Conservation (phyloP, 2,329 filamentous ascomycete species). For the Neopestalotiopsis rosae region DNA sequence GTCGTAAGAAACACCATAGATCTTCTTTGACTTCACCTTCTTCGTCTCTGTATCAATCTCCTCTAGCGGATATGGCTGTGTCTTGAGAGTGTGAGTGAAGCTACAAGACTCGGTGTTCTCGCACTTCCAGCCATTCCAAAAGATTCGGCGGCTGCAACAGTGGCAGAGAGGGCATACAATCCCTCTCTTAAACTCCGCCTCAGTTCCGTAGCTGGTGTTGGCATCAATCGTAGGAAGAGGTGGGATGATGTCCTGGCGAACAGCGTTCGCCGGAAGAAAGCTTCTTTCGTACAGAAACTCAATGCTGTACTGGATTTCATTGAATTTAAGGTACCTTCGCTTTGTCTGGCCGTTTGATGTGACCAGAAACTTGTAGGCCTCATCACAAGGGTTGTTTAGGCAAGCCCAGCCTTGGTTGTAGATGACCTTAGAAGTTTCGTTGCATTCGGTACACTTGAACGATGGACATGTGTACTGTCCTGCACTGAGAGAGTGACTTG, state of each 20-base stretch:
- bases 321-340: slow-evolving; percentile 26
- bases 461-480: slow-evolving; percentile 33
- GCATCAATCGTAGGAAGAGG: slow-evolving; percentile 31
- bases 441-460: slow-evolving; percentile 47
- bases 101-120: slow-evolving; percentile 50
- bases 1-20: not conserved
- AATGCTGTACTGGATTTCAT: slow-evolving; percentile 54
- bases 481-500: slow-evolving; percentile 35
- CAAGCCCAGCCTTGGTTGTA: slow-evolving; percentile 39
- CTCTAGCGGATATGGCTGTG: slow-evolving; percentile 27
- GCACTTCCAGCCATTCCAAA: slow-evolving; percentile 70
- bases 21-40: not conserved
- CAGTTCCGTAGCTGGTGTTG: slow-evolving; percentile 47
- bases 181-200: slow-evolving; percentile 58
- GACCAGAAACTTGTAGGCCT: slow-evolving; percentile 52
- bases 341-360: not conserved
- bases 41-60: slow-evolving; percentile 26
- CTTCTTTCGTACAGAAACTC: slow-evolving; percentile 63
- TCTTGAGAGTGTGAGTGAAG: slow-evolving; percentile 45
- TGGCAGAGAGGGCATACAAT: slow-evolving; percentile 6
- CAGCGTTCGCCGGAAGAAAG: slow-evolving; percentile 37
- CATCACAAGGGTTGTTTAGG: slow-evolving; percentile 44
- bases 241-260: slow-evolving; percentile 40
- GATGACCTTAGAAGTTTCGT: slow-evolving; percentile 40
- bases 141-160: slow-evolving; percentile 54